Percentiles rank a stretch among this genome's conserved stretches.
These are phyloP conservation scores for Pinus taeda DNA, from an alignment of 75 land plant genomes.

Conservation along the genomic window DNA sequence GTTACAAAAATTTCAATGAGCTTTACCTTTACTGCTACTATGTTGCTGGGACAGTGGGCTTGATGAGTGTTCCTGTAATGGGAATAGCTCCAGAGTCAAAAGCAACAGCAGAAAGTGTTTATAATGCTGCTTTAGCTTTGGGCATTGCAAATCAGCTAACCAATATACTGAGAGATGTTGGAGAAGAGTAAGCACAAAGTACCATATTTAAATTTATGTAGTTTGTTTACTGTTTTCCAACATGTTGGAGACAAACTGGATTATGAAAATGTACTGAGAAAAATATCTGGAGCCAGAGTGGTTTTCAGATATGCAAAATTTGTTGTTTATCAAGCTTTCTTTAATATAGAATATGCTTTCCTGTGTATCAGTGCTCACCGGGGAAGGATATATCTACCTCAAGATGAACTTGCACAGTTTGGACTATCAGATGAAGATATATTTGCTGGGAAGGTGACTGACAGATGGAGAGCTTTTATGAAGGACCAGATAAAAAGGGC, in stretches of 20 bases:
- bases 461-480: conserved; percentile 92
- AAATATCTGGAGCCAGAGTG: background rate
- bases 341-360: background rate
- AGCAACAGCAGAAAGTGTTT: conserved; percentile 54
- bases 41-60: conserved; percentile 69
- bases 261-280: background rate
- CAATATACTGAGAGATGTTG: conserved; percentile 47
- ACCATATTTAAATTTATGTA: background rate
- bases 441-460: conserved; percentile 72
- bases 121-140: conserved; percentile 59
- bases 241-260: background rate
- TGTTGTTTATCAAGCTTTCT: conserved; percentile 1
- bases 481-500: conserved; percentile 81
- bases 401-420: conserved; percentile 76
- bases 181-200: conserved; percentile 72
- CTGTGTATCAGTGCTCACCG: conserved; percentile 62
- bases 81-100: conserved; percentile 57
- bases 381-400: conserved; percentile 86
- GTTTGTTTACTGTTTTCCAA: background rate
- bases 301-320: background rate
- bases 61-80: conserved; percentile 80
- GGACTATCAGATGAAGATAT: conserved; percentile 88
- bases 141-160: conserved; percentile 80
- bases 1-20: conserved; percentile 71
- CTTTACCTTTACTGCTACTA: conserved; percentile 73